Evolutionary conservation across 257 asterid species (phyloP).

Genomic region (Solanum stenotomum): DNA sequence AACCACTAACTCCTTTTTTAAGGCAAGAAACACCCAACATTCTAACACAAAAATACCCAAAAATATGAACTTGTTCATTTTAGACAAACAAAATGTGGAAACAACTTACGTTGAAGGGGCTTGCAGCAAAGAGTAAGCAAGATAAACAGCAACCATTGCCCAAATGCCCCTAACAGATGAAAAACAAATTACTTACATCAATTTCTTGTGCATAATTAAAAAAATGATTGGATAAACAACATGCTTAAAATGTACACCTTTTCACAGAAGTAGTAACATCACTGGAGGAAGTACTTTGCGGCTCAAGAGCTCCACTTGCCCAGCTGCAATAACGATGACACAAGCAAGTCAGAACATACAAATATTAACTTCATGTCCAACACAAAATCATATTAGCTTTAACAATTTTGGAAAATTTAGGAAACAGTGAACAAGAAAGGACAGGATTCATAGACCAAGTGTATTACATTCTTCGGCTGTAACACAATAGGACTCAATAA

Average conservation of each 20-base stretch:
- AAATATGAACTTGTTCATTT: not conserved
- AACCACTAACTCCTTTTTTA: not conserved
- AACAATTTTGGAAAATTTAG: not conserved
- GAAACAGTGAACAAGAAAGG: not conserved
- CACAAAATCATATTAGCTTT: not conserved
- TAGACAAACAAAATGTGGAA: not conserved
- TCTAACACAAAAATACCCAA: not conserved
- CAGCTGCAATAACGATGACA: conserved; percentile 40
- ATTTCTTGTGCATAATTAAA: not conserved
- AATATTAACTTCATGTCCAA: not conserved
- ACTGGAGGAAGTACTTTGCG: conserved; percentile 44
- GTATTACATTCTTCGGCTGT: not conserved
- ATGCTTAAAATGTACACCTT: conserved; percentile 32
- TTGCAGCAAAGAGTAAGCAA: conserved; percentile 92
- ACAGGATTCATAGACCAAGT: not conserved
- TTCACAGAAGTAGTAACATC: conserved; percentile 65
- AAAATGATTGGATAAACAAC: not conserved
- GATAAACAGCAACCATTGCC: conserved; percentile 95
- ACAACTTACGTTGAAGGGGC: conserved; percentile 95
- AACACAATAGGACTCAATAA: not conserved
- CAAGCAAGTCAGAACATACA: not conserved
- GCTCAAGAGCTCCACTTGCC: conserved; percentile 96
- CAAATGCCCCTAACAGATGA: conserved; percentile 66
- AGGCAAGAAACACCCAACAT: not conserved
- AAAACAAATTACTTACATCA: conserved; percentile 2